Conservation (phyloP, 495 filamentous ascomycete species). For the Cladorrhinum samala region DNA sequence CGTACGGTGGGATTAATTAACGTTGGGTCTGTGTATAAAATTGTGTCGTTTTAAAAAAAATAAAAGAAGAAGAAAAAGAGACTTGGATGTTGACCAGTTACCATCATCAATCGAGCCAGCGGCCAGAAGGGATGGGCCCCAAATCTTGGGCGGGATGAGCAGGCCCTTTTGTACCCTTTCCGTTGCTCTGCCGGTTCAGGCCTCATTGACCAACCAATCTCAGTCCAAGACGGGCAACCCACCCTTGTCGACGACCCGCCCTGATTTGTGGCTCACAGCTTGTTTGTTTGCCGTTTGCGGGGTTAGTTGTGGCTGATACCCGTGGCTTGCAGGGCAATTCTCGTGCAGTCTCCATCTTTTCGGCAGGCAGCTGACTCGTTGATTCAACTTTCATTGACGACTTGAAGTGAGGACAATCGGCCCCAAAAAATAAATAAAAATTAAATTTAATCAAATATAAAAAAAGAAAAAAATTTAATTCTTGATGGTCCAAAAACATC, state of each 20-base stretch:
- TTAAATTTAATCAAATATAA: too few relatives aligned
- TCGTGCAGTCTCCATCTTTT: neutral
- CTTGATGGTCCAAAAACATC: neutral
- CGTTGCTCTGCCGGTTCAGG: constrained; percentile 2
- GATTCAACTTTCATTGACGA: neutral
- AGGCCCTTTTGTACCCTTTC: constrained; percentile 25
- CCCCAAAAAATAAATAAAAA: too few relatives aligned
- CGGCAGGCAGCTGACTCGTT: neutral
- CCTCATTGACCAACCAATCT: constrained; percentile 3
- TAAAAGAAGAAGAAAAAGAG: neutral
- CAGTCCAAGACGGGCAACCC: neutral
- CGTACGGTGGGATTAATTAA: too few relatives aligned
- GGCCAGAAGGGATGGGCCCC: constrained; percentile 12
- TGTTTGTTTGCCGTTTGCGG: constrained; percentile 19
- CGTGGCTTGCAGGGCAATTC: constrained; percentile 6
- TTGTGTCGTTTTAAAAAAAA: neutral
- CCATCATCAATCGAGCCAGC: neutral
- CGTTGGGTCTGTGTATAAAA: too few relatives aligned
- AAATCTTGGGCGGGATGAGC: constrained; percentile 20
- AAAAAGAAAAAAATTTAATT: too few relatives aligned
- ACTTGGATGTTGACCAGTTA: neutral
- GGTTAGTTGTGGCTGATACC: constrained; percentile 25
- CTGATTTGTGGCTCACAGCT: neutral
- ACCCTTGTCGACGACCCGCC: neutral
- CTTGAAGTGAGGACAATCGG: too few relatives aligned